Conservation (phyloP, 2,329 filamentous ascomycete genomes). For the Hypoxylon rubiginosum region DNA sequence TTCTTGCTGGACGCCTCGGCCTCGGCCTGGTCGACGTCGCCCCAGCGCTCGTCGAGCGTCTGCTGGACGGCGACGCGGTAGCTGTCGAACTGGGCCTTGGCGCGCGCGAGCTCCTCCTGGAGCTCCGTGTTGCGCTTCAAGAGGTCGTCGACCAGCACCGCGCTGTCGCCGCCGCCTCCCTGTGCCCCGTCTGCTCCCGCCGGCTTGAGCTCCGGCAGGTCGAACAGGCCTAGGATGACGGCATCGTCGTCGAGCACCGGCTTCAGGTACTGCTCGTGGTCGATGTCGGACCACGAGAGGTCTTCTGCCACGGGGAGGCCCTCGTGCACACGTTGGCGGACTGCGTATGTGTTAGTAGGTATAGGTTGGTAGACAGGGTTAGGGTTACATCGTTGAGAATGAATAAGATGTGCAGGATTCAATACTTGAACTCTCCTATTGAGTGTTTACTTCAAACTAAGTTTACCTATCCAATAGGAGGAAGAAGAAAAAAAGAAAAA, state of each 20-base stretch:
- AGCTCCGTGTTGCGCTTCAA: slow-evolving; percentile 67
- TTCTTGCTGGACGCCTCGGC: slow-evolving; percentile 49
- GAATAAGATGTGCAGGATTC: background rate
- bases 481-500: slow-evolving; percentile 1
- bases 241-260: slow-evolving; percentile 92
- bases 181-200: slow-evolving; percentile 39
- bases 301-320: slow-evolving; percentile 65
- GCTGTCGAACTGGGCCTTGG: slow-evolving; percentile 73
- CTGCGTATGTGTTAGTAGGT: slow-evolving; percentile 51
- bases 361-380: slow-evolving; percentile 3
- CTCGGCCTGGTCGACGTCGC: slow-evolving; percentile 64
- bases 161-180: slow-evolving; percentile 45
- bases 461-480: background rate
- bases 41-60: slow-evolving; percentile 76
- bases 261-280: slow-evolving; percentile 84
- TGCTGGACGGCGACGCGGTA: slow-evolving; percentile 75
- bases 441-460: background rate
- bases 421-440: background rate
- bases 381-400: background rate
- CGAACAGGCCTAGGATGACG: slow-evolving; percentile 87
- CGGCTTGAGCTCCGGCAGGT: slow-evolving; percentile 69
- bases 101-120: slow-evolving; percentile 70
- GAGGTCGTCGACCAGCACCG: slow-evolving; percentile 55
- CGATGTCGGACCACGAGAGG: slow-evolving; percentile 72
- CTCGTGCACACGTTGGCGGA: slow-evolving; percentile 63